A percentile compares a stretch with the other conserved stretches of the same genome.
phyloP scores from a whole-genome alignment of 2,329 filamentous ascomycete genomes.

The Meredithiella fracta region DNA sequence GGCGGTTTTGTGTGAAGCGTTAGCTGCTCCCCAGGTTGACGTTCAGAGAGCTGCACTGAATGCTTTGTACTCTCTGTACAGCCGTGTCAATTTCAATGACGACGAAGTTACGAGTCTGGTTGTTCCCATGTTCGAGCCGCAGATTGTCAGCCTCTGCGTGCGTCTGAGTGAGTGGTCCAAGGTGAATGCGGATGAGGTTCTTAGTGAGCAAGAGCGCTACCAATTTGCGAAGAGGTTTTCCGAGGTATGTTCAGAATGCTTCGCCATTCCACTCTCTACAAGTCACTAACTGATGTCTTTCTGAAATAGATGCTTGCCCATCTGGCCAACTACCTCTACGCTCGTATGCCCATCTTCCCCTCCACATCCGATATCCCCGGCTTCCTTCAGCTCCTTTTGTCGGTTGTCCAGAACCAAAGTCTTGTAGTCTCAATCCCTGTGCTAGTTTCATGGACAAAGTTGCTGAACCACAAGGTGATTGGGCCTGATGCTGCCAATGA shows the following conservation, averaged over 20 bases:
- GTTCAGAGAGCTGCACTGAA: conserved; percentile 69
- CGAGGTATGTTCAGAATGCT: conserved; percentile 42
- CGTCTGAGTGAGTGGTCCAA: conserved; percentile 66
- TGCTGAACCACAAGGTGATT: conserved; percentile 57
- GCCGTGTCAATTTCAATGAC: conserved; percentile 54
- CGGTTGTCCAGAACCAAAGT: conserved; percentile 69
- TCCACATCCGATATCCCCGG: conserved; percentile 47
- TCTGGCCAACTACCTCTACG: conserved; percentile 68
- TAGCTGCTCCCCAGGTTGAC: conserved; percentile 52
- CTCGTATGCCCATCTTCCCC: conserved; percentile 53
- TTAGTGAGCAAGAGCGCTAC: conserved; percentile 67
- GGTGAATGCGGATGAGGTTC: conserved; percentile 61
- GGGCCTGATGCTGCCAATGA: conserved; percentile 44
- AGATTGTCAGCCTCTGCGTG: conserved; percentile 53
- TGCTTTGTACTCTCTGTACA: conserved; percentile 68
- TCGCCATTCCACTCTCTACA: background rate
- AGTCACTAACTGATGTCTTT: background rate
- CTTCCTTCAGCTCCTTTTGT: conserved; percentile 64
- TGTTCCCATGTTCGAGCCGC: conserved; percentile 59
- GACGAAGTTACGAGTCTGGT: conserved; percentile 65
- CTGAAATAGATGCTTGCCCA: conserved; percentile 58
- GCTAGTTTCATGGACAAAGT: conserved; percentile 73
- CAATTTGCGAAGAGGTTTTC: conserved; percentile 84
- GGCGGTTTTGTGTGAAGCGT: conserved; percentile 50
- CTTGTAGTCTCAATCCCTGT: conserved; percentile 87